A percentile compares a stretch with the other conserved stretches of the same genome.
These are phyloP conservation scores for Penicillium sp. DNA, from an alignment of 2,329 filamentous ascomycete species.

Conservation along the genomic window DNA sequence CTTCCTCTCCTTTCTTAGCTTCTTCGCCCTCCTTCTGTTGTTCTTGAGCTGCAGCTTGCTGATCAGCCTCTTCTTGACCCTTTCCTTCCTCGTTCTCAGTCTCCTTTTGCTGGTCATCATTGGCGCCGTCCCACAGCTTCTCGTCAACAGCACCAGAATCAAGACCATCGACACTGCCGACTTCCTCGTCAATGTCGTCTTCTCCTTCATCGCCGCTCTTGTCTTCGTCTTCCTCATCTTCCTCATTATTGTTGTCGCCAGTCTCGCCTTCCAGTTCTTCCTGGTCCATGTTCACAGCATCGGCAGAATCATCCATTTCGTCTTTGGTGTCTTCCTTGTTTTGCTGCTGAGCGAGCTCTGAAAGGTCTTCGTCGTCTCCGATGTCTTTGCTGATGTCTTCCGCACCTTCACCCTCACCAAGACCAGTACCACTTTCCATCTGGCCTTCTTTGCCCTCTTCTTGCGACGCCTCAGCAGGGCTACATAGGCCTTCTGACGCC, in stretches of 20 bases:
- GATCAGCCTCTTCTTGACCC: slow-evolving; percentile 52
- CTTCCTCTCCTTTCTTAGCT: slow-evolving; percentile 43
- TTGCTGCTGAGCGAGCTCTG: slow-evolving; percentile 83
- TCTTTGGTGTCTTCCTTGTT: slow-evolving; percentile 57
- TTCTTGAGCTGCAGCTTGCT: slow-evolving; percentile 63
- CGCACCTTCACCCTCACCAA: slow-evolving; percentile 90
- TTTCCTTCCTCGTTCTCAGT: slow-evolving; percentile 71
- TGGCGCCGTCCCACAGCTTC: slow-evolving; percentile 94
- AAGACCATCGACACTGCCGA: slow-evolving; percentile 85
- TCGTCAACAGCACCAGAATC: slow-evolving; percentile 91
- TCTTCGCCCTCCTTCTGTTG: slow-evolving; percentile 45
- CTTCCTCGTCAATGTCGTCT: slow-evolving; percentile 79
- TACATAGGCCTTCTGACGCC: slow-evolving; percentile 84
- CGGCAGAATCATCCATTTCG: slow-evolving; percentile 46
- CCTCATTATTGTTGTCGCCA: slow-evolving; percentile 55
- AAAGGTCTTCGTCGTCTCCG: slow-evolving; percentile 85
- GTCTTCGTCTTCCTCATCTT: slow-evolving; percentile 53
- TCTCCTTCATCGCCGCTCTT: slow-evolving; percentile 63
- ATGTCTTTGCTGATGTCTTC: slow-evolving; percentile 99
- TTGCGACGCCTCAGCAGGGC: slow-evolving; percentile 75
- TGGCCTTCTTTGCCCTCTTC: slow-evolving; percentile 70
- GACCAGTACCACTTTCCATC: slow-evolving; percentile 84
- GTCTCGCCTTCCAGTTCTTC: slow-evolving; percentile 87
- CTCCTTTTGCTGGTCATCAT: slow-evolving; percentile 64
- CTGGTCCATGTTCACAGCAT: slow-evolving; percentile 62